Percentiles rank a stretch among this genome's conserved stretches.
Conservation (phyloP, 768 basidiomycete species). For the Flagelloscypha sp. region DNA sequence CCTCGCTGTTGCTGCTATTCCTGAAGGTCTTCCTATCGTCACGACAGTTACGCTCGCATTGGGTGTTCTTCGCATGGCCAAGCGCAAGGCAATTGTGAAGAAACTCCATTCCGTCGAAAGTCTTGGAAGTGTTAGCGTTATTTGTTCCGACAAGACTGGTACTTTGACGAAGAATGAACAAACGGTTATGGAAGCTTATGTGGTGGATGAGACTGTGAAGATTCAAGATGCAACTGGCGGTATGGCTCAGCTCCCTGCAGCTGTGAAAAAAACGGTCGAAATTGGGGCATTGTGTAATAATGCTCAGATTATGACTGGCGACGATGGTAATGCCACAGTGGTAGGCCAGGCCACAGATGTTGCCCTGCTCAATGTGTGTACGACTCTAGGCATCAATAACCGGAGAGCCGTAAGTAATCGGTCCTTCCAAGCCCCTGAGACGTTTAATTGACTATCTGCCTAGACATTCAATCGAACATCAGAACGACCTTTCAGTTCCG, state of each 20-base stretch:
- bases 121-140: conserved; percentile 90
- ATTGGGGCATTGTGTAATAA: conserved; percentile 91
- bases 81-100: conserved; percentile 93
- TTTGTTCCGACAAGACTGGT: conserved; percentile 96
- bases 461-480: conserved; percentile 58
- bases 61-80: conserved; percentile 90
- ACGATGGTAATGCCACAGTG: conserved; percentile 47
- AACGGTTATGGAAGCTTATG: conserved; percentile 83
- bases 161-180: conserved; percentile 95
- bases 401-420: conserved; percentile 52
- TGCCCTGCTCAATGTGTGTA: conserved; percentile 75
- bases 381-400: conserved; percentile 59
- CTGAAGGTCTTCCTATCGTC: conserved; percentile 93
- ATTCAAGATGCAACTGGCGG: conserved; percentile 44
- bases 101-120: conserved; percentile 94
- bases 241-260: conserved; percentile 41
- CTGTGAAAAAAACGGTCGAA: conserved; percentile 66
- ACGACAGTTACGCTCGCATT: conserved; percentile 95
- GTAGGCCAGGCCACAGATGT: conserved; percentile 93
- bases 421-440: not conserved
- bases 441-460: conserved; percentile 2
- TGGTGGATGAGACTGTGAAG: conserved; percentile 71
- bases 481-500: conserved; percentile 89
- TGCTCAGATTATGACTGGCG: conserved; percentile 54
- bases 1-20: conserved; percentile 96